Conservation (phyloP, 2,329 filamentous ascomycete genomes). For the Fonsecaea monophora region DNA sequence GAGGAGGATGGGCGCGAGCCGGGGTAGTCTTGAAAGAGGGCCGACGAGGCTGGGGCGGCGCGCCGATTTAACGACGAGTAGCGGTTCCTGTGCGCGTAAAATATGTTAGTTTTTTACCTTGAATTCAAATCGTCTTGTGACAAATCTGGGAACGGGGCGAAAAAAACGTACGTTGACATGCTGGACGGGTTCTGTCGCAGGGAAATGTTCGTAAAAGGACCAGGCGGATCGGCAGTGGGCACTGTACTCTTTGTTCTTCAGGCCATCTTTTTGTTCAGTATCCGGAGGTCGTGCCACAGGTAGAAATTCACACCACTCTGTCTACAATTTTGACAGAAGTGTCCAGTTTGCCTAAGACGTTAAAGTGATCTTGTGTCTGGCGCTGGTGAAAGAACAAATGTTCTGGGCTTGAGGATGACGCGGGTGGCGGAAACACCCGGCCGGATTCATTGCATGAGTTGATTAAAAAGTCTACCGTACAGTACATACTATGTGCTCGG, state of each 20-base stretch:
- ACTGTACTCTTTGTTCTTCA: not conserved
- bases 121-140: not conserved
- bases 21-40: constrained; percentile 67
- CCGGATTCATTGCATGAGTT: constrained; percentile 9
- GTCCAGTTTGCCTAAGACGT: not conserved
- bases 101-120: not conserved
- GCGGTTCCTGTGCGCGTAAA: constrained; percentile 46
- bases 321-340: not conserved
- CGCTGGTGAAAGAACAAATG: not conserved
- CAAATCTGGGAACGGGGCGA: too few relatives aligned
- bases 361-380: not conserved
- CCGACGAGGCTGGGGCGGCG: constrained; percentile 66
- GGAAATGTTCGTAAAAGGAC: constrained; percentile 12
- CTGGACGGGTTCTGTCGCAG: constrained; percentile 13
- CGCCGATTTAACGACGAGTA: constrained; percentile 69
- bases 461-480: constrained; percentile 9
- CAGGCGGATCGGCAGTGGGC: constrained; percentile 2
- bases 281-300: not conserved
- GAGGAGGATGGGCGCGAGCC: constrained; percentile 38
- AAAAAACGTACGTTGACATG: constrained; percentile 33
- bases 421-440: constrained; percentile 12
- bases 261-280: not conserved
- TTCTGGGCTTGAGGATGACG: constrained; percentile 4
- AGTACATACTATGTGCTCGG: not conserved
- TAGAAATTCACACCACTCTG: not conserved